These are phyloP conservation scores for Lactuca sativa DNA, from an alignment of 129 eudicot species.

Conservation along the genomic window DNA sequence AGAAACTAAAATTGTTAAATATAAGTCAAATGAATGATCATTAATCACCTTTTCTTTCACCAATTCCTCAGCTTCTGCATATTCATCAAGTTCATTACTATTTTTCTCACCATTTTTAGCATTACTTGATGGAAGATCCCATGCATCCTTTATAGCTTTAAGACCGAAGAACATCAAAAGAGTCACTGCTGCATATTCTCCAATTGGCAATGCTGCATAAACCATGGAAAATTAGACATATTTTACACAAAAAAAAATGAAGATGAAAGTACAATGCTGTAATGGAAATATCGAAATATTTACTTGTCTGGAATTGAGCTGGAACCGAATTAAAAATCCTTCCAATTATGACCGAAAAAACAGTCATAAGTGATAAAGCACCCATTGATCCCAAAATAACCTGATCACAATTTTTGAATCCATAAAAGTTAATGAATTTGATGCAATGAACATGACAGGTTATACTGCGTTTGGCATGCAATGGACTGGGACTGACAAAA, in stretches of 20 bases:
- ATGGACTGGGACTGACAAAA: no score
- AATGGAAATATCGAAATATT: constrained; percentile 21
- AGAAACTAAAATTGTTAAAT: not conserved
- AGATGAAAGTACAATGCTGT: constrained; percentile 4
- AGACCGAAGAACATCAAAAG: constrained; percentile 93
- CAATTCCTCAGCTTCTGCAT: constrained; percentile 92
- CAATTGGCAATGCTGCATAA: constrained; percentile 87
- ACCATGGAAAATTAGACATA: constrained; percentile 9
- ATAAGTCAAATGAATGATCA: not conserved
- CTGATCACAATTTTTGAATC: constrained; percentile 35
- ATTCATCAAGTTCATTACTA: constrained; percentile 74
- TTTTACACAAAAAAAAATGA: not conserved
- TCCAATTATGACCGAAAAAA: constrained; percentile 85
- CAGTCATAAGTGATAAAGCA: constrained; percentile 82
- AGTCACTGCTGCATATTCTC: constrained; percentile 94
- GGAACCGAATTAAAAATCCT: constrained; percentile 92
- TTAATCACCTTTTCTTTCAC: constrained; percentile 81
- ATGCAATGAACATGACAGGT: not conserved
- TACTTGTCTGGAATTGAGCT: constrained; percentile 95
- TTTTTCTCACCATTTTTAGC: constrained; percentile 48
- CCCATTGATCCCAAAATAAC: constrained; percentile 97
- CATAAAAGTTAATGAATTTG: not conserved
- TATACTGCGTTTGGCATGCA: not conserved
- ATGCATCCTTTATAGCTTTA: constrained; percentile 92
- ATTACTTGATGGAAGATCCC: constrained; percentile 77